Percentiles rank a stretch among this genome's conserved stretches.
phyloP scores from a whole-genome alignment of 2,329 filamentous ascomycete genomes.

The Graphilbum fragrans region DNA sequence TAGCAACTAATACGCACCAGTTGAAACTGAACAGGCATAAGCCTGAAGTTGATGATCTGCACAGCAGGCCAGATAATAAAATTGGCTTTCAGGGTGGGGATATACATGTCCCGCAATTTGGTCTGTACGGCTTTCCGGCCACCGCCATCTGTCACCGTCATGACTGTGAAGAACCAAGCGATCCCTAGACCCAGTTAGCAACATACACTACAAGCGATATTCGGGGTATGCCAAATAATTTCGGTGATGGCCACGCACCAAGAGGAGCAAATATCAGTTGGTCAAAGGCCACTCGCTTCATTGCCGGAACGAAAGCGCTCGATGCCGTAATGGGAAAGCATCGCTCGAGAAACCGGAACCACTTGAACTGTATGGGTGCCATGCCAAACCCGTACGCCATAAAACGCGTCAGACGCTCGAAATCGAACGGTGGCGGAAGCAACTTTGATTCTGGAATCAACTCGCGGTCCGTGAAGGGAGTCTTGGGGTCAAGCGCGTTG shows the following conservation, averaged over 20 bases:
- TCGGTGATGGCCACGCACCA: constrained; percentile 33
- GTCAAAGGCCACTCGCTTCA: constrained; percentile 87
- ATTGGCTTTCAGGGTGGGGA: constrained; percentile 91
- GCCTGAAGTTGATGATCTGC: constrained; percentile 89
- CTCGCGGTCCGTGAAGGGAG: constrained; percentile 52
- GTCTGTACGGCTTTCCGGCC: constrained; percentile 64
- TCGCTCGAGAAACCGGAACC: constrained; percentile 77
- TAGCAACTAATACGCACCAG: constrained; percentile 53
- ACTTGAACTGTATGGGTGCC: constrained; percentile 89
- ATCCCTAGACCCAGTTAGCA: constrained; percentile 32
- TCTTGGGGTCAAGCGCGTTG: constrained; percentile 73
- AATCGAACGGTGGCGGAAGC: constrained; percentile 79
- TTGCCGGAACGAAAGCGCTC: constrained; percentile 59
- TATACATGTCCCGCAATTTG: constrained; percentile 88
- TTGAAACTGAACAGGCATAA: constrained; percentile 93
- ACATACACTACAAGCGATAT: neutral
- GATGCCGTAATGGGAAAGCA: constrained; percentile 77
- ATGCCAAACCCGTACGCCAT: constrained; percentile 97
- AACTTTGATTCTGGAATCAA: constrained; percentile 51
- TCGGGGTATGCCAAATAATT: neutral
- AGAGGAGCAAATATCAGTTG: constrained; percentile 89
- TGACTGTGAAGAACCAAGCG: constrained; percentile 82
- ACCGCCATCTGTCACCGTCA: constrained; percentile 92
- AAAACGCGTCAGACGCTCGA: constrained; percentile 85
- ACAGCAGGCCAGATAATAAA: constrained; percentile 91